Base-by-base conservation (phyloP, 768 basidiomycete species). In the Pleurotus tuber-regium region DNA sequence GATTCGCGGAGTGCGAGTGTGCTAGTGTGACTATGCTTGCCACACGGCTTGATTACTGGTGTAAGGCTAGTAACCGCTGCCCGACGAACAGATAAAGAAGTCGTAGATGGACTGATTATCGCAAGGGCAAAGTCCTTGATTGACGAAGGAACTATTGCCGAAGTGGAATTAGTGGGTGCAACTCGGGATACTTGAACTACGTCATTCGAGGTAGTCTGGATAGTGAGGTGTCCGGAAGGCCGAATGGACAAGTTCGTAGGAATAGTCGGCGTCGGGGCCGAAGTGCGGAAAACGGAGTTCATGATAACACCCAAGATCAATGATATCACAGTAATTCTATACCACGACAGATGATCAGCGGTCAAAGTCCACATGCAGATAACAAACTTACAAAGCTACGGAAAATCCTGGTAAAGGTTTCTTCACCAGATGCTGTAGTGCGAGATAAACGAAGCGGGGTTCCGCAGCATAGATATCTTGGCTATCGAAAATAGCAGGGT, bases 321-420 rank as follows among this genome's bases (percentile, higher is more conserved):
- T 31, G 86, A 86, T 56, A 89, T 67, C 42, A 89, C 63, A 1
- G 86, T 84, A 54, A 89, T 76, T 42, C 87, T 89, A 55, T 4
- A 51, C 21, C 23, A 21, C 19, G 53, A 16, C 41, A 31, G 41
- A 23, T 43, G 35, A 56, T 48, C 28, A 48, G 10, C 40, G 59
- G 58, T 40, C 54, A 36, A 31, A 50, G 28, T 38, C 53, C 41
- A 47, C 35, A 44, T 33, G 30, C 54, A 25, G 59, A 52, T 52
- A 47, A 2, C 40, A 43, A 43, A 67, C 83, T n/a, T 71, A 89
- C 87, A 89, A 68, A 18, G 84, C 86, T 42, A 84, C 71, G 29
- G 85, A 73, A 53, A 40, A 67, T 63, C 62, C 69, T 77, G 46
- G 61, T 29, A 28, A 35, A 14, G 61, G 59, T 24, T 67, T 70